Conservation (phyloP, 352 stramenopile species). For the Phytophthora tubulina region DNA sequence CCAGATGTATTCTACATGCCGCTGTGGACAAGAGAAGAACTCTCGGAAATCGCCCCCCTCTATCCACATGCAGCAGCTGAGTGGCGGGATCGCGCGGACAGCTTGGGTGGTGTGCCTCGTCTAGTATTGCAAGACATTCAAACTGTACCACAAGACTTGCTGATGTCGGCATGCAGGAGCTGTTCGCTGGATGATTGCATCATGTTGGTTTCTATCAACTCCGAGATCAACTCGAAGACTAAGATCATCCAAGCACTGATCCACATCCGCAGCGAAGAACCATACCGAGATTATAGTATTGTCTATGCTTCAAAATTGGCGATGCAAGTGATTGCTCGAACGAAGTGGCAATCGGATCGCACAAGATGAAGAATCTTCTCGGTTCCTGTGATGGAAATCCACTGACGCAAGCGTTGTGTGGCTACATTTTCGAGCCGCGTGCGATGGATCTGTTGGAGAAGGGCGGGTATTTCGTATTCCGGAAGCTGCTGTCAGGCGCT, state of each 20-base stretch:
- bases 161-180: constrained; percentile 24
- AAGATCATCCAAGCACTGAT: constrained; percentile 47
- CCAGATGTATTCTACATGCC: too few relatives aligned
- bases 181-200: constrained; percentile 48
- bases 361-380: background rate
- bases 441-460: too few relatives aligned
- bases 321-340: constrained; percentile 36
- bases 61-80: background rate
- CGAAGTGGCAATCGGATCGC: background rate
- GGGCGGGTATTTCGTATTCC: too few relatives aligned
- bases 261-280: constrained; percentile 45
- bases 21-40: too few relatives aligned
- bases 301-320: constrained; percentile 27
- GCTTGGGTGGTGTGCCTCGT: constrained; percentile 42
- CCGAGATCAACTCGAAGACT: constrained; percentile 37
- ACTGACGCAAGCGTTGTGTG: too few relatives aligned
- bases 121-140: constrained; percentile 40
- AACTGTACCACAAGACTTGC: constrained; percentile 24
- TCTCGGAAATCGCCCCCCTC: background rate
- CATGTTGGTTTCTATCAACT: constrained; percentile 36
- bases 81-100: constrained; percentile 8
- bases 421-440: too few relatives aligned
- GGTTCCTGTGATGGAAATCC: too few relatives aligned
- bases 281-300: constrained; percentile 25
- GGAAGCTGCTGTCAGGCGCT: too few relatives aligned